These are phyloP conservation scores for Gracilaria caudata DNA, from an alignment of 23 red algal species.

Conservation along the genomic window DNA sequence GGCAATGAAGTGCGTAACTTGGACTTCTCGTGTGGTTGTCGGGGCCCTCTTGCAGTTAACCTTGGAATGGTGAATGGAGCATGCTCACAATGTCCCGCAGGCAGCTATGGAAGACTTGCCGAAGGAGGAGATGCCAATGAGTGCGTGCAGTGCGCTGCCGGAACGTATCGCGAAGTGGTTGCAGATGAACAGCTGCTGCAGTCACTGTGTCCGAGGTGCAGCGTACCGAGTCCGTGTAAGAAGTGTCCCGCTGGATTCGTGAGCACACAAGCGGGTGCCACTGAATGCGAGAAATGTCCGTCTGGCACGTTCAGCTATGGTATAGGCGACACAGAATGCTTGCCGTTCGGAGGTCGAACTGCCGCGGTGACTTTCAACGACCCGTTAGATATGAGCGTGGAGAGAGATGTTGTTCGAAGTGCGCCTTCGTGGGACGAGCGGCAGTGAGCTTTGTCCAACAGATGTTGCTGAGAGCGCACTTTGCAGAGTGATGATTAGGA, in stretches of 20 bases:
- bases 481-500: too few species aligned
- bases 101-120: neutral
- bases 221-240: neutral
- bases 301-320: conserved; percentile 17
- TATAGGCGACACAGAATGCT: conserved; percentile 6
- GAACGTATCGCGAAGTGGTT: neutral
- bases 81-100: conserved; percentile 15
- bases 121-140: neutral
- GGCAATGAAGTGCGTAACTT: neutral
- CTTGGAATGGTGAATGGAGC: neutral
- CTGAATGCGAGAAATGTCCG: conserved; percentile 3
- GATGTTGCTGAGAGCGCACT: too few species aligned
- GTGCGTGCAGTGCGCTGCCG: neutral
- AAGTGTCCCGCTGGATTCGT: conserved; percentile 6
- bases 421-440: too few species aligned
- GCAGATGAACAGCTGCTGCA: neutral
- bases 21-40: neutral
- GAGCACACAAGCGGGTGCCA: neutral
- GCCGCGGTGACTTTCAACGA: neutral
- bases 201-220: neutral
- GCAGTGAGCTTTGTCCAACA: too few species aligned
- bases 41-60: neutral
- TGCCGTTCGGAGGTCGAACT: neutral
- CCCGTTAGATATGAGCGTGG: neutral
- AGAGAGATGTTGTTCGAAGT: too few species aligned